Evolutionary conservation across 140 eudicot species (phyloP).

Genomic region (Erigeron philadelphicus): DNA sequence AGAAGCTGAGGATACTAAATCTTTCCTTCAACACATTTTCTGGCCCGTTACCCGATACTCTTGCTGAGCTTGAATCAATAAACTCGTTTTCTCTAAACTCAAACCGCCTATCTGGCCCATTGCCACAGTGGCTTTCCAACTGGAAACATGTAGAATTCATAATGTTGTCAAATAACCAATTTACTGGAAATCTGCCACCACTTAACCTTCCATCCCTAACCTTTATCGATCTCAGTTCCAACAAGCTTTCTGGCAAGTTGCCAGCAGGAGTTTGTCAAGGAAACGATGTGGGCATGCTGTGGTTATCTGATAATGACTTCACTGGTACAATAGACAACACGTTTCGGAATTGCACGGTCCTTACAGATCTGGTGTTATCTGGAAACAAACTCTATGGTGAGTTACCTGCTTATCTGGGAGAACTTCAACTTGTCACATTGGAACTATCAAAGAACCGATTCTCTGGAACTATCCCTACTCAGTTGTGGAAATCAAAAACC

Average conservation of each 20-base stretch:
- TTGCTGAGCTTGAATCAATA: conserved; percentile 51
- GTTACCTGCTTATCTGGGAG: conserved; percentile 64
- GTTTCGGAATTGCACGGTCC: conserved; percentile 49
- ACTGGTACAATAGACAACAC: conserved; percentile 50
- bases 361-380: conserved; percentile 64
- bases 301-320: conserved; percentile 56
- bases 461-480: conserved; percentile 57
- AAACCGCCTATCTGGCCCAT: conserved; percentile 53
- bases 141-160: conserved; percentile 56
- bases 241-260: conserved; percentile 66
- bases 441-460: conserved; percentile 68
- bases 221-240: conserved; percentile 47
- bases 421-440: conserved; percentile 57
- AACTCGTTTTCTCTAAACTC: conserved; percentile 51
- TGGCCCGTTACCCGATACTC: conserved; percentile 61
- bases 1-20: conserved; percentile 46
- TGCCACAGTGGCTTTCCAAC: conserved; percentile 73
- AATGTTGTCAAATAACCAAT: conserved; percentile 44
- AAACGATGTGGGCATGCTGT: conserved; percentile 30
- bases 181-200: conserved; percentile 55
- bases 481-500: conserved; percentile 71
- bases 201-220: conserved; percentile 50
- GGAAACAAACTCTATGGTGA: conserved; percentile 65
- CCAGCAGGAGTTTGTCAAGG: conserved; percentile 49
- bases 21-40: conserved; percentile 63